phyloP scores from a whole-genome alignment of 139 green algal genomes.

The Mesotaenium endlicherianum region DNA sequence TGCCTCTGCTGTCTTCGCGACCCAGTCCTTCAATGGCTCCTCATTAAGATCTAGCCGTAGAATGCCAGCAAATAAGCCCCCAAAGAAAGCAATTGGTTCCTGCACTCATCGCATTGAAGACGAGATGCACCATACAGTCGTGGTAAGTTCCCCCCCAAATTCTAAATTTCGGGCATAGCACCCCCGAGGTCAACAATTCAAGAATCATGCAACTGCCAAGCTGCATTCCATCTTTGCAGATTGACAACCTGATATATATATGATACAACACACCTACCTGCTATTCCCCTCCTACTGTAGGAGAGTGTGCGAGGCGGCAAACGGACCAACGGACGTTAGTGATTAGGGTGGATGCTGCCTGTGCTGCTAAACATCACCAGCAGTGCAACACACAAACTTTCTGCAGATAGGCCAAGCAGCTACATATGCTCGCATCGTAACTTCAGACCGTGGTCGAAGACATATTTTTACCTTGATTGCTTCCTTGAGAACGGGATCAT shows the following conservation, averaged over 20 bases:
- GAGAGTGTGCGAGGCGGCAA: background rate
- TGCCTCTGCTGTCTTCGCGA: constrained; percentile 27
- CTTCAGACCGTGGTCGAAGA: too few relatives aligned
- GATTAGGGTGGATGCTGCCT: background rate
- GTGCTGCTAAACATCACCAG: background rate
- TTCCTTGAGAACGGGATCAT: background rate
- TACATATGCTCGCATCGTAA: too few relatives aligned
- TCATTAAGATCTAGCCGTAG: constrained; percentile 42
- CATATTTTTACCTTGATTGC: constrained; percentile 14
- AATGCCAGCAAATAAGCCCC: constrained; percentile 39
- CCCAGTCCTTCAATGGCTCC: constrained; percentile 26
- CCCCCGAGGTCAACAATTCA: background rate
- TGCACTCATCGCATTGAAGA: background rate
- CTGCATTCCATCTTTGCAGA: too few relatives aligned
- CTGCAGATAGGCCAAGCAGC: background rate
- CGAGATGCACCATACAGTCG: background rate
- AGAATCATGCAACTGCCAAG: background rate
- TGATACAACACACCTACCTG: background rate
- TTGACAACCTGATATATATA: background rate
- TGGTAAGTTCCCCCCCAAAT: background rate
- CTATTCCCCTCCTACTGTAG: background rate
- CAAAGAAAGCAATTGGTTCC: constrained; percentile 47
- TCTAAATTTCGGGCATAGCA: background rate
- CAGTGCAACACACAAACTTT: background rate
- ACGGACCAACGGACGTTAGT: background rate